Evolutionary conservation across 2,329 filamentous ascomycete species (phyloP).

Genomic region (Aspergillus sp.): DNA sequence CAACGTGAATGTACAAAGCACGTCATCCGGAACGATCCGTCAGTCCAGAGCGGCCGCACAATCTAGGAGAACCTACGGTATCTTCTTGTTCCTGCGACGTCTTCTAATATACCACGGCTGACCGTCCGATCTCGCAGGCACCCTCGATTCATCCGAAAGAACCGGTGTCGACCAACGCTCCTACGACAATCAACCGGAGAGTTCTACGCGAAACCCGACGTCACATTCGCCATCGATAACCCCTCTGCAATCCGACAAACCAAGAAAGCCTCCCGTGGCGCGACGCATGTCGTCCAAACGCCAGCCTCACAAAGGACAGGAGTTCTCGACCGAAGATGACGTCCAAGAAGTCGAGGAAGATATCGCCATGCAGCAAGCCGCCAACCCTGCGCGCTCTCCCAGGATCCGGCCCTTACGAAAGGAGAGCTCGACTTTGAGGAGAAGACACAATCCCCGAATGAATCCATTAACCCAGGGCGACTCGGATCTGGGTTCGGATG

Average conservation of each 20-base stretch:
- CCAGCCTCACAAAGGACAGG: conserved; percentile 74
- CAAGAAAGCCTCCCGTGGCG: conserved; percentile 70
- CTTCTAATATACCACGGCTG: neutral
- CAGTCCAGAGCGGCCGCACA: conserved; percentile 14
- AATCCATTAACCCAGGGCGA: conserved; percentile 35
- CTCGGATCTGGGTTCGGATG: conserved; percentile 36
- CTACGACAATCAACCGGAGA: conserved; percentile 32
- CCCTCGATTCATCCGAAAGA: conserved; percentile 27
- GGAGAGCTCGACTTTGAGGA: conserved; percentile 40
- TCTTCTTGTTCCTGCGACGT: conserved; percentile 1
- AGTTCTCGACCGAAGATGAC: conserved; percentile 92
- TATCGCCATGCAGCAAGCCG: conserved; percentile 43
- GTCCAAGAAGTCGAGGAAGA: conserved; percentile 75
- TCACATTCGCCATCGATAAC: conserved; percentile 47
- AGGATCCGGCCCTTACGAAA: conserved; percentile 33
- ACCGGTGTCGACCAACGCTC: conserved; percentile 20
- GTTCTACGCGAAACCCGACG: conserved; percentile 30
- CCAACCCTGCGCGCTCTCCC: conserved; percentile 32
- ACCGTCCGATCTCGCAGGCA: conserved; percentile 21
- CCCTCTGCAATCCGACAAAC: conserved; percentile 38
- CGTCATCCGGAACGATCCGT: conserved; percentile 14
- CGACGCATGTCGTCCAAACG: conserved; percentile 72
- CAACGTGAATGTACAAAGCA: conserved; percentile 13
- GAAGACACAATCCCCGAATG: conserved; percentile 34
- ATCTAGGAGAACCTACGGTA: conserved; percentile 31